These are phyloP conservation scores for Cerrena zonata DNA, from an alignment of 1,284 basidiomycete species.

Conservation along the genomic window DNA sequence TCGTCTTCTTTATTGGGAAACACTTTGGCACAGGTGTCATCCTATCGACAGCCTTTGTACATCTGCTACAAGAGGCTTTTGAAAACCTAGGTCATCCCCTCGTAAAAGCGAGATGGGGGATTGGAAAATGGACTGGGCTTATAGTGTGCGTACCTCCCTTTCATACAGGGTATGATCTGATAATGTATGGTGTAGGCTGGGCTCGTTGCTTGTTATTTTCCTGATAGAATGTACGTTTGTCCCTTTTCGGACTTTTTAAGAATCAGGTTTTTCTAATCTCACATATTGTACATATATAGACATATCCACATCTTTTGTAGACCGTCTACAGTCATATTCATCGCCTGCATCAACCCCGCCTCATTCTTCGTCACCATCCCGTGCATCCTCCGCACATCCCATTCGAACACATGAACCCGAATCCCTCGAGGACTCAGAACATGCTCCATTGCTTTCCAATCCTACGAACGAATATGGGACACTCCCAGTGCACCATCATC, in stretches of 20 bases:
- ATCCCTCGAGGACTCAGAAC: background rate
- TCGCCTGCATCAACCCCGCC: slow-evolving; percentile 46
- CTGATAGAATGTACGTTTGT: too few relatives aligned
- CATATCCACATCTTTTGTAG: slow-evolving; percentile 66
- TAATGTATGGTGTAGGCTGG: background rate
- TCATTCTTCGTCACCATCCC: slow-evolving; percentile 29
- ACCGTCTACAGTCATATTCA: slow-evolving; percentile 55
- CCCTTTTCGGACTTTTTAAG: too few relatives aligned
- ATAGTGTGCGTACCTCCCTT: slow-evolving; percentile 57
- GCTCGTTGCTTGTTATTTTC: slow-evolving; percentile 1
- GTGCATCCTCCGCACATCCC: background rate
- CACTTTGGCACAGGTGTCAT: slow-evolving; percentile 81
- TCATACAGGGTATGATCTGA: background rate
- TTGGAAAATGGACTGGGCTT: slow-evolving; percentile 57
- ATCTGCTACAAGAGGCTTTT: slow-evolving; percentile 72
- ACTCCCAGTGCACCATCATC: background rate
- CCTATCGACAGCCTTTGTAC: slow-evolving; percentile 72
- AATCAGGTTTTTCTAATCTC: too few relatives aligned
- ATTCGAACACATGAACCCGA: background rate
- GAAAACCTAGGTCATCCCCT: slow-evolving; percentile 44
- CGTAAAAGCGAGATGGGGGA: slow-evolving; percentile 40
- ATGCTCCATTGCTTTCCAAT: slow-evolving; percentile 2
- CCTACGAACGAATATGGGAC: background rate
- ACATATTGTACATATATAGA: slow-evolving; percentile 41
- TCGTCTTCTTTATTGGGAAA: slow-evolving; percentile 73